Evolutionary conservation across 129 eudicot species (phyloP).

Genomic region (Oenanthe sinensis): DNA sequence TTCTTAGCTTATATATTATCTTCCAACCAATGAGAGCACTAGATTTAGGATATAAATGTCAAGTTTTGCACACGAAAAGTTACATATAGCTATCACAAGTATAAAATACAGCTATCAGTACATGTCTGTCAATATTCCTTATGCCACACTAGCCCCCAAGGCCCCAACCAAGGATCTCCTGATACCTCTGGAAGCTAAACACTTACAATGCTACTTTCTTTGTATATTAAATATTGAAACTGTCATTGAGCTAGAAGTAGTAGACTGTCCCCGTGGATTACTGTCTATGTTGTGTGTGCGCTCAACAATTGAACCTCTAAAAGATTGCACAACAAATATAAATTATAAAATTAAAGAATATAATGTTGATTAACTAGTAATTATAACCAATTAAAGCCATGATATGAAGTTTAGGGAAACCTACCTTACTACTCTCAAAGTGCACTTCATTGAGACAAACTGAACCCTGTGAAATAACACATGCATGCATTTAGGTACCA

Average conservation of each 20-base stretch:
- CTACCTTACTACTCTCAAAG: too few relatives aligned
- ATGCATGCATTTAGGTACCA: too few relatives aligned
- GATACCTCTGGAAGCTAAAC: not conserved
- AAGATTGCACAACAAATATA: slow-evolving; percentile 34
- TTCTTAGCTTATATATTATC: not conserved
- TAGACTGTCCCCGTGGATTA: slow-evolving; percentile 28
- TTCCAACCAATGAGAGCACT: not conserved
- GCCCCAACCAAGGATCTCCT: not conserved
- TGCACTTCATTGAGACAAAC: too few relatives aligned
- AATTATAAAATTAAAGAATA: not conserved
- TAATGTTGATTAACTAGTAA: not conserved
- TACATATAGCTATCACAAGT: not conserved
- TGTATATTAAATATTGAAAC: slow-evolving; percentile 75
- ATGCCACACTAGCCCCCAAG: not conserved
- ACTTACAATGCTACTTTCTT: slow-evolving; percentile 32
- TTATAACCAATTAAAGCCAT: too few relatives aligned
- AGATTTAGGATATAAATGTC: not conserved
- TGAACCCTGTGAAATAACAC: too few relatives aligned
- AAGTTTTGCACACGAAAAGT: not conserved
- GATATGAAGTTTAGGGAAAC: too few relatives aligned
- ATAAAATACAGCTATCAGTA: not conserved
- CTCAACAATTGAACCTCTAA: slow-evolving; percentile 75
- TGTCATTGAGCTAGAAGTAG: slow-evolving; percentile 41
- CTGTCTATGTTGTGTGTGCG: slow-evolving; percentile 32
- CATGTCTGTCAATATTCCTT: not conserved